A percentile compares a stretch with the other conserved stretches of the same genome.
These are phyloP conservation scores for Nakazawaea pomicola DNA, from an alignment of 805 yeast genomes.

Conservation along the genomic window DNA sequence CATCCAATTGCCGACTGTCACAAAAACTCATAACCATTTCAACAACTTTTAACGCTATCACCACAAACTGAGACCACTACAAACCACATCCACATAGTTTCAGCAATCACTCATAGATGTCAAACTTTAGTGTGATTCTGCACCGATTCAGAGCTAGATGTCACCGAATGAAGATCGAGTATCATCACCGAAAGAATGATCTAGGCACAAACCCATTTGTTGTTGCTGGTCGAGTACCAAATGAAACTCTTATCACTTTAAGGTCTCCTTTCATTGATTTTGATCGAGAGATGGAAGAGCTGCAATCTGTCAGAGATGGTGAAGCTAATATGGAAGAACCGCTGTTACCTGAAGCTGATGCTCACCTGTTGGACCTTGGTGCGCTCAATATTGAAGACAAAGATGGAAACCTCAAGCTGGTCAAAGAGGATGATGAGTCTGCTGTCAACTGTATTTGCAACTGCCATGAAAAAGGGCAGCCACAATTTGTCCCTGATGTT, in stretches of 20 bases:
- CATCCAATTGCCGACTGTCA: no score
- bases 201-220: neutral
- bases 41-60: no score
- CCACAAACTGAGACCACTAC: no score
- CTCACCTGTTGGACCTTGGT: no score
- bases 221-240: neutral
- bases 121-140: neutral
- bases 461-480: neutral
- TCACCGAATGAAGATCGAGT: slow-evolving; percentile 4
- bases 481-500: neutral
- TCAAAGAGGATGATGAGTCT: no score
- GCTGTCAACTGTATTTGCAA: neutral
- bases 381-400: no score
- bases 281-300: neutral
- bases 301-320: neutral
- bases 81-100: no score
- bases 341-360: no score
- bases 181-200: slow-evolving; percentile 4
- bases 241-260: slow-evolving; percentile 1
- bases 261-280: slow-evolving; percentile 2
- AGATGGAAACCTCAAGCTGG: no score
- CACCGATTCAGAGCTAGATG: neutral
- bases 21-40: no score
- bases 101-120: no score
- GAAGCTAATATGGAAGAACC: no score